Conservation (phyloP, 257 asterid species). For the Cordia subcordata region DNA sequence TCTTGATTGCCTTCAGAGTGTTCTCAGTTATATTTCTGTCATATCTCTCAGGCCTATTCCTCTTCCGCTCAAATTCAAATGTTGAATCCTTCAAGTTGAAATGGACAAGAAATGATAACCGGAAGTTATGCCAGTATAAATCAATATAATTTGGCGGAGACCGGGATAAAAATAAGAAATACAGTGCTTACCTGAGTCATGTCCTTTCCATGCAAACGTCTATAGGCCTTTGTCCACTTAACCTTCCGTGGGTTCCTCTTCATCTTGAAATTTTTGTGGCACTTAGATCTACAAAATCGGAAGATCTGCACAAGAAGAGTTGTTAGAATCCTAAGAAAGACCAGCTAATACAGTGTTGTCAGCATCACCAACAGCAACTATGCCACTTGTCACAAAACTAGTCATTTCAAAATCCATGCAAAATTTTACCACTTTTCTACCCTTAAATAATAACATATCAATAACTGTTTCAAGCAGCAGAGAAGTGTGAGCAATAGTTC, state of each 20-base stretch:
- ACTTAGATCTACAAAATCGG: slow-evolving; percentile 81
- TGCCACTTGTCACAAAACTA: no score
- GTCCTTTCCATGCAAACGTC: slow-evolving; percentile 81
- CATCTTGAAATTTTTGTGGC: slow-evolving; percentile 94
- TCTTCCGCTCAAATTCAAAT: slow-evolving; percentile 86
- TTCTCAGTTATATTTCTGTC: slow-evolving; percentile 67
- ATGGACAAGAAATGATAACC: not conserved
- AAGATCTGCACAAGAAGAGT: slow-evolving; percentile 51
- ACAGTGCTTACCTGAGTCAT: slow-evolving; percentile 69
- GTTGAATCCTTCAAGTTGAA: slow-evolving; percentile 65
- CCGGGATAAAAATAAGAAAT: not conserved
- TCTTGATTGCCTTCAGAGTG: slow-evolving; percentile 76
- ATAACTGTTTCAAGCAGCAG: no score
- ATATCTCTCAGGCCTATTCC: slow-evolving; percentile 83
- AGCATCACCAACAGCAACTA: no score
- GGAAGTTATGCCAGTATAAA: not conserved
- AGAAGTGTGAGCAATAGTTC: no score
- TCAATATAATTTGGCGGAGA: not conserved
- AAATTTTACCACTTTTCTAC: no score
- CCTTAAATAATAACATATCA: no score
- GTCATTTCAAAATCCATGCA: no score
- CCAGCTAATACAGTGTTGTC: no score
- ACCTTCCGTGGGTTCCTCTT: slow-evolving; percentile 95
- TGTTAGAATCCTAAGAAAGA: no score
- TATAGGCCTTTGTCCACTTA: slow-evolving; percentile 91